A percentile compares a stretch with the other conserved stretches of the same genome.
Evolutionary conservation across 2,329 filamentous ascomycete species (phyloP).

Genomic region (Penicillium sp.): DNA sequence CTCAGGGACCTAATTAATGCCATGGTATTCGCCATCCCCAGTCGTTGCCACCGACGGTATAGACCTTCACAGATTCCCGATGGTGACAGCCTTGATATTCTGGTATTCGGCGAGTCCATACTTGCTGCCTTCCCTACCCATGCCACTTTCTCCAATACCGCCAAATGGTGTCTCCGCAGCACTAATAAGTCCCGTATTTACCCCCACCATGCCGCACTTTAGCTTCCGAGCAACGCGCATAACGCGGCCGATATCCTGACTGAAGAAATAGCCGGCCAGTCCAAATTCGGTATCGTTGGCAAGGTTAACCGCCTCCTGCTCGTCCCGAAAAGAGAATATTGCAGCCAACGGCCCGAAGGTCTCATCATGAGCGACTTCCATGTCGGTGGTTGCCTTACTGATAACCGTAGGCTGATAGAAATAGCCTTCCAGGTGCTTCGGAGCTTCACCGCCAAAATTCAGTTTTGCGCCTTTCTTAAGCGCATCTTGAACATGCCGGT

Average conservation of each 20-base stretch:
- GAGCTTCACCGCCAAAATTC: neutral
- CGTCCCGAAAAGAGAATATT: neutral
- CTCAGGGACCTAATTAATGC: no score
- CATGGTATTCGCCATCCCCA: no score
- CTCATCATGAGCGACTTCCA: neutral
- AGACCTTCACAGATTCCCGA: no score
- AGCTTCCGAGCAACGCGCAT: neutral
- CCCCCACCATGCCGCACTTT: neutral
- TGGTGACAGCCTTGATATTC: neutral
- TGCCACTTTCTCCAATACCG: neutral
- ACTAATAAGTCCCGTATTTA: neutral
- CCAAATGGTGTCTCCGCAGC: neutral
- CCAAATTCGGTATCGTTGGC: neutral
- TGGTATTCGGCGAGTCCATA: neutral
- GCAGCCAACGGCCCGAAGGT: neutral
- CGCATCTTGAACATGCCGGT: constrained; percentile 6
- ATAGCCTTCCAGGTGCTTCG: neutral
- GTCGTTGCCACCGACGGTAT: no score
- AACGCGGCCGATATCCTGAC: neutral
- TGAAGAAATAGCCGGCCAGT: neutral
- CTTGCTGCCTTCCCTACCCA: neutral
- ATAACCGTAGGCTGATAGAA: neutral
- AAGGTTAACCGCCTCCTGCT: neutral
- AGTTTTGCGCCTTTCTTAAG: neutral
- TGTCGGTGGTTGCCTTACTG: neutral